A percentile compares a stretch with the other conserved stretches of the same genome.
Evolutionary conservation across 495 filamentous ascomycete species (phyloP).

Genomic region (Talaromyces thailandensis): DNA sequence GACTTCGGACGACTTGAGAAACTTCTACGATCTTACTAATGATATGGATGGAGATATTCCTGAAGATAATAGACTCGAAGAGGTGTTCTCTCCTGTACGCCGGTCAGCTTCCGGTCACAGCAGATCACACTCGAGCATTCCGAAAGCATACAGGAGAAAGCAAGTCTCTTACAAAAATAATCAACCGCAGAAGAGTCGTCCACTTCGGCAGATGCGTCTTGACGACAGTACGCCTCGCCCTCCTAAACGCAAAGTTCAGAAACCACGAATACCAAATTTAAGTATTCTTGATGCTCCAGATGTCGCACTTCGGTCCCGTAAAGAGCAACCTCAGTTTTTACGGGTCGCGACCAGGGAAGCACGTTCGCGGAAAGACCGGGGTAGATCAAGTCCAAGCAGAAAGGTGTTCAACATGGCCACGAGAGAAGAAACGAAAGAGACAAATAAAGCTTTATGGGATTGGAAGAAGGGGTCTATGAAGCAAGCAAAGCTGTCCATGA

Average conservation of each 20-base stretch:
- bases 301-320: conserved; percentile 18
- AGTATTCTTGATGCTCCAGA: conserved; percentile 66
- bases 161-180: conserved; percentile 17
- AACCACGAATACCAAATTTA: conserved; percentile 37
- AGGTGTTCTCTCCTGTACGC: conserved; percentile 34
- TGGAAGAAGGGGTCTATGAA: conserved; percentile 69
- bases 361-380: conserved; percentile 49
- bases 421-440: conserved; percentile 65
- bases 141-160: conserved; percentile 10
- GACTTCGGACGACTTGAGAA: conserved; percentile 8
- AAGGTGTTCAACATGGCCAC: conserved; percentile 71
- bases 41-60: conserved; percentile 32
- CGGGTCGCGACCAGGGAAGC: conserved; percentile 67
- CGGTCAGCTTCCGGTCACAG: conserved; percentile 3
- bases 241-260: conserved; percentile 17
- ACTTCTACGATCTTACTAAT: conserved; percentile 11
- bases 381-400: conserved; percentile 61
- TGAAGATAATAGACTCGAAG: conserved; percentile 52
- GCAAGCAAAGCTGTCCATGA: conserved; percentile 26
- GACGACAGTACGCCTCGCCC: conserved; percentile 24
- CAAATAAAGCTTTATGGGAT: conserved; percentile 51
- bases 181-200: background rate
- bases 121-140: conserved; percentile 17
- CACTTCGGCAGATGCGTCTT: conserved; percentile 22
- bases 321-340: conserved; percentile 58